phyloP scores from a whole-genome alignment of 2,329 filamentous ascomycete species.

The Paecilomyces dactylethromorphus region DNA sequence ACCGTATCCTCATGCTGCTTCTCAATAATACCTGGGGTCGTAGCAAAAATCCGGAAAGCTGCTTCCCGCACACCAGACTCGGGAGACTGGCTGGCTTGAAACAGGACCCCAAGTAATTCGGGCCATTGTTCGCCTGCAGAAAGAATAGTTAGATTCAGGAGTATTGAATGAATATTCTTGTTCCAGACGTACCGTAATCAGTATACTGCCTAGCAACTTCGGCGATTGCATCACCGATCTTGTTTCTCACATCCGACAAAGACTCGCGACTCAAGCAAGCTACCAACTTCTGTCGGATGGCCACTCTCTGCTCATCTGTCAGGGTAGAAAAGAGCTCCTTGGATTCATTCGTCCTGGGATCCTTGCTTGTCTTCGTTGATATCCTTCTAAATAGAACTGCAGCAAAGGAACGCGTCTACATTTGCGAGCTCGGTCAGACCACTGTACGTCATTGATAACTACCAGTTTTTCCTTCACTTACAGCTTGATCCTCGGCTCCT shows the following conservation, averaged over 20 bases:
- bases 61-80: conserved; percentile 82
- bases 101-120: conserved; percentile 77
- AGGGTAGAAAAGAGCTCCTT: conserved; percentile 83
- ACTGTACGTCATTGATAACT: neutral
- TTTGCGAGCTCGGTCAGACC: neutral
- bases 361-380: conserved; percentile 80
- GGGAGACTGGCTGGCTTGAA: conserved; percentile 80
- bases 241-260: conserved; percentile 73
- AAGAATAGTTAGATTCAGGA: conserved; percentile 7
- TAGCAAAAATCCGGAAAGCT: conserved; percentile 90
- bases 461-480: conserved; percentile 38
- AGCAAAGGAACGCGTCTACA: conserved; percentile 78
- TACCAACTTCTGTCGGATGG: conserved; percentile 78
- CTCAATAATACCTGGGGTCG: conserved; percentile 91
- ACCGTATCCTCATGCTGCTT: conserved; percentile 93
- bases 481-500: conserved; percentile 64
- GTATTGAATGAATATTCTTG: neutral
- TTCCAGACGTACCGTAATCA: conserved; percentile 65
- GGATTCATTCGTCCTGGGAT: conserved; percentile 57
- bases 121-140: conserved; percentile 73
- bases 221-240: conserved; percentile 95
- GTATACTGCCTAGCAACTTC: conserved; percentile 93
- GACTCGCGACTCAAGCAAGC: conserved; percentile 68
- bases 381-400: conserved; percentile 93
- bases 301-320: conserved; percentile 62